phyloP scores from a whole-genome alignment of 2,329 filamentous ascomycete species.

The Cladophialophora bantiana region DNA sequence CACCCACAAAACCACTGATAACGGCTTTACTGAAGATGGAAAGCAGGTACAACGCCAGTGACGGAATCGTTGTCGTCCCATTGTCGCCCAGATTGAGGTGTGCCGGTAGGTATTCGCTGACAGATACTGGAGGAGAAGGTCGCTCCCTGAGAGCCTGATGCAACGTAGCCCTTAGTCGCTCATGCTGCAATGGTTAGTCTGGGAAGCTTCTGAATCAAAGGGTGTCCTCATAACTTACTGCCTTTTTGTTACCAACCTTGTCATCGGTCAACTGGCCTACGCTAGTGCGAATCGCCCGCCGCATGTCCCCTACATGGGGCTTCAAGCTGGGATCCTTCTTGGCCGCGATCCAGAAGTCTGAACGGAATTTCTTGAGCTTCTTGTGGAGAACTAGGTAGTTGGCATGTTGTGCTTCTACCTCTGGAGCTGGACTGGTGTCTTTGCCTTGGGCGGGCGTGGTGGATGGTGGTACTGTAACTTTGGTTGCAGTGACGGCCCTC shows the following conservation, averaged over 20 bases:
- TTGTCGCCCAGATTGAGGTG: constrained; percentile 43
- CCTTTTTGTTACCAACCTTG: constrained; percentile 66
- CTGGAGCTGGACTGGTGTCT: constrained; percentile 23
- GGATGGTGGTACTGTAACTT: constrained; percentile 14
- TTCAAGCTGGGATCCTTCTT: constrained; percentile 67
- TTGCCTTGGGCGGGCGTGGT: not conserved
- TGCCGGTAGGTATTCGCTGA: constrained; percentile 59
- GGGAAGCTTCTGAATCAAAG: not conserved
- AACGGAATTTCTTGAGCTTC: constrained; percentile 67
- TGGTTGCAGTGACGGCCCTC: constrained; percentile 24
- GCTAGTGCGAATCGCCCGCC: constrained; percentile 72
- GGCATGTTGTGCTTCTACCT: constrained; percentile 54
- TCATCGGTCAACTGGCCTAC: constrained; percentile 76
- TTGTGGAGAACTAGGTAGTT: constrained; percentile 67
- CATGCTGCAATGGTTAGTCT: constrained; percentile 46
- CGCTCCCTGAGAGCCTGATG: constrained; percentile 61
- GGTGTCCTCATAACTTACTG: constrained; percentile 53
- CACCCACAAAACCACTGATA: constrained; percentile 72
- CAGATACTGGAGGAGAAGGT: constrained; percentile 62
- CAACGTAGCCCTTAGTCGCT: constrained; percentile 61
- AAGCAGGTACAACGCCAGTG: constrained; percentile 75
- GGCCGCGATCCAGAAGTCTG: constrained; percentile 61
- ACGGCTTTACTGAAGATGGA: constrained; percentile 78
- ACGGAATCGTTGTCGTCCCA: constrained; percentile 52
- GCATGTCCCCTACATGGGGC: constrained; percentile 72